Conservation (phyloP, 257 asterid genomes). For the Rubia yunnanensis region DNA sequence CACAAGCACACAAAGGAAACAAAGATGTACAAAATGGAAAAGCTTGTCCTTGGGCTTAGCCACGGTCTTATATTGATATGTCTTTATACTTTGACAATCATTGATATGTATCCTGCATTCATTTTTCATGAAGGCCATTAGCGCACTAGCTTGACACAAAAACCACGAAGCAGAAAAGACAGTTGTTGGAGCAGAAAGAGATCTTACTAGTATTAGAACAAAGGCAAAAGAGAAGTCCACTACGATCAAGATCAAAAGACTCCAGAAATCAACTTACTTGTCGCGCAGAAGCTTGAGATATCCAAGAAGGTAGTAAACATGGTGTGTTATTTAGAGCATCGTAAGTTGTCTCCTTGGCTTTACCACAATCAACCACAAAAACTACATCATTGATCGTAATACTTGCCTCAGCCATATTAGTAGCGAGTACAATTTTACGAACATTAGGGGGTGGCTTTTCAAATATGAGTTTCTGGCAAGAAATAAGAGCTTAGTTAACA, state of each 20-base stretch:
- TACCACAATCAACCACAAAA: conserved; percentile 96
- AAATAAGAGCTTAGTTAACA: not conserved
- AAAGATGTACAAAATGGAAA: not conserved
- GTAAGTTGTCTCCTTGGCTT: conserved; percentile 96
- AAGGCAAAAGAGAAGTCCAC: not conserved
- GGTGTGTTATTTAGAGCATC: conserved; percentile 94
- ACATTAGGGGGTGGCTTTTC: conserved; percentile 87
- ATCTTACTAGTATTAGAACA: not conserved
- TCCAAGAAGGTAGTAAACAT: conserved; percentile 94
- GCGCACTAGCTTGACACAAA: not conserved
- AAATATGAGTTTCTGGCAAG: conserved; percentile 79
- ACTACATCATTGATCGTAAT: conserved; percentile 92
- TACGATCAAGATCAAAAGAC: not conserved
- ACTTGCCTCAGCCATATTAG: conserved; percentile 99
- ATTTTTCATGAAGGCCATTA: not conserved
- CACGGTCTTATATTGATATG: not conserved
- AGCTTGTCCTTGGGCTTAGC: not conserved
- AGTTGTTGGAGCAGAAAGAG: not conserved
- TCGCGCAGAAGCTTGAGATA: conserved; percentile 97
- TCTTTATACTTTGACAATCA: not conserved
- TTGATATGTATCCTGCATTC: not conserved
- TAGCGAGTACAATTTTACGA: conserved; percentile 91
- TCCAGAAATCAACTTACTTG: conserved; percentile 49
- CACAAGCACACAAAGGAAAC: not conserved
- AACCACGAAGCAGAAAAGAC: not conserved